Evolutionary conservation across 2,329 filamentous ascomycete species (phyloP).

Genomic region (Botrytis pseudocinerea): DNA sequence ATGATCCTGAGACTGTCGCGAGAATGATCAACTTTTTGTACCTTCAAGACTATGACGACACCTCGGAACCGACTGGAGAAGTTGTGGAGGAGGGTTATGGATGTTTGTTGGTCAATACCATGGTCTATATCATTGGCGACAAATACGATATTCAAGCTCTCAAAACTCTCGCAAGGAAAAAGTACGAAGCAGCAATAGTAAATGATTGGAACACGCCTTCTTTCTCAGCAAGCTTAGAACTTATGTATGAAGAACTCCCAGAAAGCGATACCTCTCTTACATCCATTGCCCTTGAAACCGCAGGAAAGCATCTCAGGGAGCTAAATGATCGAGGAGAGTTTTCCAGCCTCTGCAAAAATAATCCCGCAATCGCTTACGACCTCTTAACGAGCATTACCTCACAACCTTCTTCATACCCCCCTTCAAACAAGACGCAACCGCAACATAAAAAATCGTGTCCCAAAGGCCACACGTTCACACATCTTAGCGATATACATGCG

Average conservation of each 20-base stretch:
- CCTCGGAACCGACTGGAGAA: not conserved
- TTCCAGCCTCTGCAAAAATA: conserved; percentile 4
- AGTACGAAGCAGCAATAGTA: conserved; percentile 15
- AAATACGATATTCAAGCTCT: conserved; percentile 25
- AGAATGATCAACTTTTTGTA: conserved; percentile 55
- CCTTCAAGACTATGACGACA: conserved; percentile 27
- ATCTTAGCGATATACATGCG: not conserved
- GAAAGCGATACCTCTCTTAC: conserved; percentile 18
- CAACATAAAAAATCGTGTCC: not conserved
- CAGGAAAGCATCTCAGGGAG: not conserved
- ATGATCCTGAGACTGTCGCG: conserved; percentile 21
- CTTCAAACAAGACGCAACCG: not conserved
- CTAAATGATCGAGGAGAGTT: conserved; percentile 17
- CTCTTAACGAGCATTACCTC: not conserved
- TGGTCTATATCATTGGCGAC: conserved; percentile 25
- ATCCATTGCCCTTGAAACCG: conserved; percentile 8
- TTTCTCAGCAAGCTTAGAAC: conserved; percentile 1
- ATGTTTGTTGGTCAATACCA: conserved; percentile 13
- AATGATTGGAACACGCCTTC: conserved; percentile 10
- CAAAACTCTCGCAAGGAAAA: conserved; percentile 16
- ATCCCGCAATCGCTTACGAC: conserved; percentile 17
- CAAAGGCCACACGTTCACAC: not conserved
- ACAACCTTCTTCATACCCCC: not conserved
- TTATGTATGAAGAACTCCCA: conserved; percentile 19
- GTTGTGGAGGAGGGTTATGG: not conserved